Evolutionary conservation across 2,329 filamentous ascomycete genomes (phyloP).

Genomic region (Colletotrichum sp.): DNA sequence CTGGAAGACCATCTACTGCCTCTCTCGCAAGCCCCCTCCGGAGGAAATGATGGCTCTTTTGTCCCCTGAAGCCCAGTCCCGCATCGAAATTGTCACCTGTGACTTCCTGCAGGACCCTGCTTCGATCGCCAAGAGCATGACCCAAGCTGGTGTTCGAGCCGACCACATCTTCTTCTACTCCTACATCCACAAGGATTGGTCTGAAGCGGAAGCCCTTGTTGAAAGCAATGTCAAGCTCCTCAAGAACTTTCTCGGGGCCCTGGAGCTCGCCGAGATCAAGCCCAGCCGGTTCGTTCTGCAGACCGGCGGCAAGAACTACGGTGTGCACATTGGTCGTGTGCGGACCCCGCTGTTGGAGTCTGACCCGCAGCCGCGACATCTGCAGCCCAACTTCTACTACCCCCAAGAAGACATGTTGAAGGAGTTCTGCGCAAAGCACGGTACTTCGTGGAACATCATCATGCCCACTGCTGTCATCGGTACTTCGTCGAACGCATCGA

Average conservation of each 20-base stretch:
- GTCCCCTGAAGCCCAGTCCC: neutral
- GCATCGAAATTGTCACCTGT: neutral
- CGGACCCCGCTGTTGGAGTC: neutral
- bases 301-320: slow-evolving; percentile 17
- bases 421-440: neutral
- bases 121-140: neutral
- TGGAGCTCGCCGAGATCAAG: neutral
- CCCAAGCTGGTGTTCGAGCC: neutral
- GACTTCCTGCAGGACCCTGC: neutral
- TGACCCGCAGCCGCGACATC: neutral
- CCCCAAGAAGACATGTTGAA: slow-evolving; percentile 5
- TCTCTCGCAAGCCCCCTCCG: neutral
- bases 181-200: slow-evolving; percentile 10
- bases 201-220: neutral
- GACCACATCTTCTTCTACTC: slow-evolving; percentile 10
- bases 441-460: neutral
- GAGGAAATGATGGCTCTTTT: neutral
- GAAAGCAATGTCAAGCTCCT: neutral
- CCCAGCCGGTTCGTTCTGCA: slow-evolving; percentile 1
- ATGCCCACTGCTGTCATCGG: neutral
- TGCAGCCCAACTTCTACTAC: slow-evolving; percentile 10
- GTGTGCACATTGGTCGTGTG: neutral
- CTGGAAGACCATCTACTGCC: neutral
- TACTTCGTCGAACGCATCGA: neutral
- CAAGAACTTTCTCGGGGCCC: slow-evolving; percentile 3